Evolutionary conservation across 2,329 filamentous ascomycete genomes (phyloP).

Genomic region (Leptographium radiaticola): DNA sequence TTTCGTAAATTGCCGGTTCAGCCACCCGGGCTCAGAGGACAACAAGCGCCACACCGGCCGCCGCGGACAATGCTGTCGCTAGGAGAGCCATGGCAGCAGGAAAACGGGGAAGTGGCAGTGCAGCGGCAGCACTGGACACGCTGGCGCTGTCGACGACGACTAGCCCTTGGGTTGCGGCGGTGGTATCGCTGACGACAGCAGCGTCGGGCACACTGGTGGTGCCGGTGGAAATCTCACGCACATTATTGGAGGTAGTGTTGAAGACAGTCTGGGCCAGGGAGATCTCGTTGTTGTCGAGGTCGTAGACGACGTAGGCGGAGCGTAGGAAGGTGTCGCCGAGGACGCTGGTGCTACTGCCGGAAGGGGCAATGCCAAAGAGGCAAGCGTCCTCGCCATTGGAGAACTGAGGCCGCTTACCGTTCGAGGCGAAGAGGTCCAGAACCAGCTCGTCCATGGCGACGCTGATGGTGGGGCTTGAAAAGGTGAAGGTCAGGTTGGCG

Average conservation of each 20-base stretch:
- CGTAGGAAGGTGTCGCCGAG: slow-evolving; percentile 65
- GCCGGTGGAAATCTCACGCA: slow-evolving; percentile 43
- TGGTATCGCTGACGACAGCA: slow-evolving; percentile 32
- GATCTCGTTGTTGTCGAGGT: slow-evolving; percentile 58
- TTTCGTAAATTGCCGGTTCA: too few relatives aligned
- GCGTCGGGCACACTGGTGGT: slow-evolving; percentile 39
- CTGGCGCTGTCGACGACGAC: neutral
- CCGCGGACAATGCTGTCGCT: neutral
- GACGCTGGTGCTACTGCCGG: slow-evolving; percentile 41
- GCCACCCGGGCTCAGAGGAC: too few relatives aligned
- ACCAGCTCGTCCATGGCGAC: slow-evolving; percentile 48
- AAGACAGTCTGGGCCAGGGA: slow-evolving; percentile 55
- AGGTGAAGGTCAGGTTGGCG: slow-evolving; percentile 37
- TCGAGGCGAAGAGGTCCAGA: slow-evolving; percentile 33
- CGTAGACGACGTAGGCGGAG: slow-evolving; percentile 64
- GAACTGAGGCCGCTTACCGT: slow-evolving; percentile 36
- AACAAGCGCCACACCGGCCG: neutral
- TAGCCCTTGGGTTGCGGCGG: slow-evolving; percentile 34
- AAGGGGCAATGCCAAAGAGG: slow-evolving; percentile 53
- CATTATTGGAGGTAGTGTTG: slow-evolving; percentile 35
- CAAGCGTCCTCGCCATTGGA: slow-evolving; percentile 43
- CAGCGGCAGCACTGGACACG: neutral
- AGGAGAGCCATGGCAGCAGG: neutral
- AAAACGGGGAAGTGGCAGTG: too few relatives aligned
- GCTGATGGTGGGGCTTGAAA: slow-evolving; percentile 37